Percentiles rank a stretch among this genome's conserved stretches.
phyloP scores from a whole-genome alignment of 495 filamentous ascomycete species.

The Penicilliopsis zonata region DNA sequence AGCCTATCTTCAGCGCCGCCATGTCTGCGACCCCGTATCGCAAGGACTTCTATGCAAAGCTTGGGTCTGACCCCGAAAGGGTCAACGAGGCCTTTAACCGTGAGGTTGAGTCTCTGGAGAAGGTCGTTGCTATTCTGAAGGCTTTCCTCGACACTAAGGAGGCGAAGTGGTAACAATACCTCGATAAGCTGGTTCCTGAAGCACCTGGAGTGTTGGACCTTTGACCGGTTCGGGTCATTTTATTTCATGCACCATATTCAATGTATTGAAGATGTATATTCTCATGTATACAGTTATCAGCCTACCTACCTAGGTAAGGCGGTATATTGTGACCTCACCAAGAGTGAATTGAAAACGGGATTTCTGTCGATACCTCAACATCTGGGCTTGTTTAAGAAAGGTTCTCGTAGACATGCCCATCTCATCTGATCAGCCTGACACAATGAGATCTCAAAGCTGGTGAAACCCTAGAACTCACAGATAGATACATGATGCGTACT shows the following conservation, averaged over 20 bases:
- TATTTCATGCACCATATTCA: not conserved
- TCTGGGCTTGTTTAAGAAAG: too few relatives aligned
- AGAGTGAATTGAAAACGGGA: too few relatives aligned
- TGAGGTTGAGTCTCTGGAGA: slow-evolving; percentile 67
- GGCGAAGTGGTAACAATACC: slow-evolving; percentile 48
- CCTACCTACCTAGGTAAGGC: not conserved
- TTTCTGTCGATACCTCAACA: too few relatives aligned
- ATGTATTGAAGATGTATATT: not conserved
- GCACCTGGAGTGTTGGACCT: not conserved
- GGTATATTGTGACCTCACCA: too few relatives aligned
- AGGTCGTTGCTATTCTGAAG: slow-evolving; percentile 64
- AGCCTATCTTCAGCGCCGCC: slow-evolving; percentile 80
- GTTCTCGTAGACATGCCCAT: too few relatives aligned
- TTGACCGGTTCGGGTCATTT: not conserved
- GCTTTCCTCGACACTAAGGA: slow-evolving; percentile 55
- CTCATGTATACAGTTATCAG: not conserved
- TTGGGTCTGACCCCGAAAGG: slow-evolving; percentile 50
- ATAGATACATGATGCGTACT: too few relatives aligned
- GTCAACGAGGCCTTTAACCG: slow-evolving; percentile 46
- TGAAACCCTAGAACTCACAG: too few relatives aligned
- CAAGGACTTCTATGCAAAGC: slow-evolving; percentile 78
- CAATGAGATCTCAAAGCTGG: too few relatives aligned
- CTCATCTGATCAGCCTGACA: too few relatives aligned
- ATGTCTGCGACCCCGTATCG: slow-evolving; percentile 89
- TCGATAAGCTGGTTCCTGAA: not conserved